Percentiles rank a stretch among this genome's conserved stretches.
phyloP scores from a whole-genome alignment of 306 rosid genomes.

The Boehmeria nivea region DNA sequence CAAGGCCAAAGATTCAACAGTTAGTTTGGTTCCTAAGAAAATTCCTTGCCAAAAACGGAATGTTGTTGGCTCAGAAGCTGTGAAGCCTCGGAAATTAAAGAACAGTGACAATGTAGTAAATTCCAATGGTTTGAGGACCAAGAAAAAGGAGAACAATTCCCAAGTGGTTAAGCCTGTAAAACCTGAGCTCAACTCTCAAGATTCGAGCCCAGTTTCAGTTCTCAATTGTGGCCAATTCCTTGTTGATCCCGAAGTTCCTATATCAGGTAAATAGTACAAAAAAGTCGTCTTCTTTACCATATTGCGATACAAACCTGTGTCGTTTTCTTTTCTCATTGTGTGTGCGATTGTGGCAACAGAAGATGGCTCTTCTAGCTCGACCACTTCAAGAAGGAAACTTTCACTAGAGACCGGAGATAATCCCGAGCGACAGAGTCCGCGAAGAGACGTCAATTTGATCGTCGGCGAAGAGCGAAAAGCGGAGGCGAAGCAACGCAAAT shows the following conservation, averaged over 20 bases:
- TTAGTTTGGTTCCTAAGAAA: conserved; percentile 14
- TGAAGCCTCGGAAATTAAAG: conserved; percentile 14
- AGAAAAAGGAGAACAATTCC: conserved; percentile 16
- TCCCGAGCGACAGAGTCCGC: conserved; percentile 9
- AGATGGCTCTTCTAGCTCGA: too few species aligned
- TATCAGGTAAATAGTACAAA: conserved; percentile 47
- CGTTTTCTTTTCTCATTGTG: not conserved
- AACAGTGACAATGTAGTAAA: conserved; percentile 14
- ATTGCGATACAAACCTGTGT: not conserved
- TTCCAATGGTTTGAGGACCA: conserved; percentile 26
- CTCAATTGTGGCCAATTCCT: conserved; percentile 48
- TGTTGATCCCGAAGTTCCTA: conserved; percentile 26
- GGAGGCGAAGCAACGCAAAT: conserved; percentile 22
- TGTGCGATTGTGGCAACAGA: conserved; percentile 24
- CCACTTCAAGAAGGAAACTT: conserved; percentile 52
- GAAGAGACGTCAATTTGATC: conserved; percentile 33
- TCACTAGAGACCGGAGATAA: conserved; percentile 46
- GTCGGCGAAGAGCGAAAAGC: conserved; percentile 30
- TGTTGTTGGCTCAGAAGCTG: conserved; percentile 16
- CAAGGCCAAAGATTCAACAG: conserved; percentile 29
- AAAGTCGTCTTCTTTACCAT: not conserved
- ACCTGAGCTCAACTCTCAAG: conserved; percentile 50
- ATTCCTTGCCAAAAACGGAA: conserved; percentile 14
- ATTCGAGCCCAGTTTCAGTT: conserved; percentile 80
- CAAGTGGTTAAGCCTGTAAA: conserved; percentile 28